Evolutionary conservation across 2,329 filamentous ascomycete genomes (phyloP).

Genomic region (Aspergillus sp.): DNA sequence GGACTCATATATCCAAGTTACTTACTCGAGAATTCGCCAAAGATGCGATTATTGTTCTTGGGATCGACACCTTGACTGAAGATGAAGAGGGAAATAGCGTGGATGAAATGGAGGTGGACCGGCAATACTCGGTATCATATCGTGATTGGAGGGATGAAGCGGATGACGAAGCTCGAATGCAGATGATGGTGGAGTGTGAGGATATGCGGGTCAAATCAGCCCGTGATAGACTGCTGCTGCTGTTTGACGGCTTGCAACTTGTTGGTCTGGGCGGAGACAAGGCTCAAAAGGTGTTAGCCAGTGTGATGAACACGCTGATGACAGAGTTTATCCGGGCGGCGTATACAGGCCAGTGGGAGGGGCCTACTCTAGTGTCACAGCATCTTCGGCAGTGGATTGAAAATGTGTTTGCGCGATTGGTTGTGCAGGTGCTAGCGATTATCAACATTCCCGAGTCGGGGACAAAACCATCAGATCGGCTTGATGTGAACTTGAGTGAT

Average conservation of each 20-base stretch:
- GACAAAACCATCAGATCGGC: constrained; percentile 15
- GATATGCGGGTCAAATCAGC: constrained; percentile 22
- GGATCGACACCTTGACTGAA: constrained; percentile 28
- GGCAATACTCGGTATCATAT: constrained; percentile 32
- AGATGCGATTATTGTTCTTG: constrained; percentile 39
- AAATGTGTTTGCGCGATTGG: constrained; percentile 49
- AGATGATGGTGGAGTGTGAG: constrained; percentile 31
- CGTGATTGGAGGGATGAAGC: constrained; percentile 30
- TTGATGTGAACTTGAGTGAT: constrained; percentile 36
- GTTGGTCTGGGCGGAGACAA: constrained; percentile 53
- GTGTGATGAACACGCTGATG: constrained; percentile 54
- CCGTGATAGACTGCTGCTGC: constrained; percentile 29
- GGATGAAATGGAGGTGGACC: constrained; percentile 36
- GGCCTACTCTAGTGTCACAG: constrained; percentile 42
- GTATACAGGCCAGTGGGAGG: constrained; percentile 56
- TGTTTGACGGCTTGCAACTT: constrained; percentile 44
- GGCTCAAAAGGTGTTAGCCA: constrained; percentile 54
- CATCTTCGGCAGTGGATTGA: constrained; percentile 54
- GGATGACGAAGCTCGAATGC: constrained; percentile 19
- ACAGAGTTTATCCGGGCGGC: constrained; percentile 52
- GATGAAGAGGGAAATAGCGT: constrained; percentile 14
- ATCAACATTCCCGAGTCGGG: constrained; percentile 24
- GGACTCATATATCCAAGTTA: constrained; percentile 37
- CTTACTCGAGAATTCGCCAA: constrained; percentile 42
- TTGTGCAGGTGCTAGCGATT: constrained; percentile 45